phyloP scores from a whole-genome alignment of 805 yeast genomes.

The Vanderwaltozyma polyspora region DNA sequence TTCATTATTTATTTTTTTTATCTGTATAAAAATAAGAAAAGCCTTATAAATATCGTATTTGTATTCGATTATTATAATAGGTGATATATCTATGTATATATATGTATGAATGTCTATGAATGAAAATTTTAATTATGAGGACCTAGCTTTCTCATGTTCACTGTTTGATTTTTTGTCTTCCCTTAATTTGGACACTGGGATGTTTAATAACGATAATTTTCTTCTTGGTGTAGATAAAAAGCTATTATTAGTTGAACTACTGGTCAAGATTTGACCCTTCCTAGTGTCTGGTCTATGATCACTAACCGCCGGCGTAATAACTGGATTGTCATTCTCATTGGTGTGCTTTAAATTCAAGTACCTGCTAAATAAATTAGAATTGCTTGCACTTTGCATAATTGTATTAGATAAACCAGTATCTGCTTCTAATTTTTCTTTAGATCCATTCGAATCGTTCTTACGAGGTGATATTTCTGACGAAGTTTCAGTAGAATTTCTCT shows the following conservation, averaged over 20 bases:
- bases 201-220: slow-evolving; percentile 18
- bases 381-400: slow-evolving; percentile 1
- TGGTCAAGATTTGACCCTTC: neutral
- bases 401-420: neutral
- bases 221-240: slow-evolving; percentile 5
- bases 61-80: no score
- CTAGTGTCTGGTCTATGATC: neutral
- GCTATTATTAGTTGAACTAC: neutral
- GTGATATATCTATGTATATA: no score
- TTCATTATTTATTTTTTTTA: no score
- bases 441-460: neutral
- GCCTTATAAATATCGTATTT: no score
- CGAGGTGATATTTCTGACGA: neutral
- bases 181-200: slow-evolving; percentile 22
- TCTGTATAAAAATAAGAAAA: no score
- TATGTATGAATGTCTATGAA: no score
- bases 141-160: no score
- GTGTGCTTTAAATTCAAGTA: slow-evolving; percentile 2
- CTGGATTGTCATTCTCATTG: slow-evolving; percentile 3
- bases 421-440: neutral
- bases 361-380: slow-evolving; percentile 5
- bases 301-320: no score
- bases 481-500: slow-evolving; percentile 1
- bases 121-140: no score
- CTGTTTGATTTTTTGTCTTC: no score